These are phyloP conservation scores for Aspergillus sp. DNA, from an alignment of 2,329 filamentous ascomycete genomes.

Conservation along the genomic window DNA sequence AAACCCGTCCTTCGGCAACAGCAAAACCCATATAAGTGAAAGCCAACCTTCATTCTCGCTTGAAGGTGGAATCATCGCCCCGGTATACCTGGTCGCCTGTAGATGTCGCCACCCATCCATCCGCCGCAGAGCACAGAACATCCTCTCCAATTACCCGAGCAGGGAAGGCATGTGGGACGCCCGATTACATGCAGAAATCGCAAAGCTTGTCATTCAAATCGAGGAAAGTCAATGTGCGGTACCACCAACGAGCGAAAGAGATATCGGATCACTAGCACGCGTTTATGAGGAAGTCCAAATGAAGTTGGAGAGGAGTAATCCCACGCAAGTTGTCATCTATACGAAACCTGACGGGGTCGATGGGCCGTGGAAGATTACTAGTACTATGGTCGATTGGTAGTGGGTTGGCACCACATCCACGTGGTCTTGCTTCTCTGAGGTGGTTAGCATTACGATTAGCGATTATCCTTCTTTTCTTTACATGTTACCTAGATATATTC, in stretches of 20 bases:
- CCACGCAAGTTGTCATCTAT: not conserved
- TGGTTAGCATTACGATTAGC: not conserved
- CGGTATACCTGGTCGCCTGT: conserved; percentile 33
- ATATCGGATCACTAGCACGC: not conserved
- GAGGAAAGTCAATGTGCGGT: conserved; percentile 16
- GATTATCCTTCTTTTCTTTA: not conserved
- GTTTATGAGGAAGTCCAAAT: conserved; percentile 1
- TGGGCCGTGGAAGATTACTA: not conserved
- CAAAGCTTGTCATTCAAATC: conserved; percentile 13
- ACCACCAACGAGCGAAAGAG: conserved; percentile 11
- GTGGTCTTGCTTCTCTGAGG: not conserved
- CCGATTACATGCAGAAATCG: conserved; percentile 3
- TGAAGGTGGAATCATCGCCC: conserved; percentile 31
- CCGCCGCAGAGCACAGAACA: conserved; percentile 30
- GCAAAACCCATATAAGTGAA: not conserved
- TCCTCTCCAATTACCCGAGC: conserved; percentile 10
- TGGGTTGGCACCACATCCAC: not conserved
- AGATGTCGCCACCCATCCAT: conserved; percentile 32
- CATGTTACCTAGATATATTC: not conserved
- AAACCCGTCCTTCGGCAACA: not conserved
- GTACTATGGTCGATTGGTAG: conserved; percentile 1
- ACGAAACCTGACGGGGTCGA: conserved; percentile 1
- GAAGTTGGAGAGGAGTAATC: not conserved
- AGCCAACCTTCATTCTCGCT: conserved; percentile 16
- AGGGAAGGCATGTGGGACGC: conserved; percentile 20